Conservation (phyloP, 2,329 filamentous ascomycete genomes). For the Diaporthe aspalathi region DNA sequence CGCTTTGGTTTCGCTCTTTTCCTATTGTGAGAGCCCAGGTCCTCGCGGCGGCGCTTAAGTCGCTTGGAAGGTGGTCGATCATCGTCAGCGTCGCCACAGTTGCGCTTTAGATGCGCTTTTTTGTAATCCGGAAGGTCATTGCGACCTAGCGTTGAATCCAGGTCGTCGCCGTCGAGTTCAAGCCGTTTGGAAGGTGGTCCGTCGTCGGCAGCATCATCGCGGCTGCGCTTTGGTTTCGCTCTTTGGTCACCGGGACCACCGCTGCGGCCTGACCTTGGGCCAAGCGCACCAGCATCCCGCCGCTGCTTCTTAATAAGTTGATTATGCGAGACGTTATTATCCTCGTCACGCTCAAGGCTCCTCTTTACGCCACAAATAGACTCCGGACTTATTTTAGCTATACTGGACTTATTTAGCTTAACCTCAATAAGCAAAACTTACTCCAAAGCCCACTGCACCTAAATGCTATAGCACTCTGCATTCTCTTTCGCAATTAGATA, state of each 20-base stretch:
- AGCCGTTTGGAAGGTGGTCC: no score
- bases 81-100: no score
- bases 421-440: conserved; percentile 46
- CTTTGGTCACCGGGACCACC: conserved; percentile 1
- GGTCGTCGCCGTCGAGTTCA: no score
- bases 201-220: conserved; percentile 2
- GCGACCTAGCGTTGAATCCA: no score
- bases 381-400: background rate
- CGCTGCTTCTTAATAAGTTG: conserved; percentile 13
- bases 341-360: background rate
- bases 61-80: no score
- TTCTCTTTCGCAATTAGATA: no score
- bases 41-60: no score
- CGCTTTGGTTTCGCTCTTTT: no score
- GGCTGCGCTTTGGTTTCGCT: conserved; percentile 14
- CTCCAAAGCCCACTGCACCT: conserved; percentile 45
- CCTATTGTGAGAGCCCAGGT: no score
- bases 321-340: background rate
- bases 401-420: conserved; percentile 40
- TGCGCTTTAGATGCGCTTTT: no score
- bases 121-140: no score
- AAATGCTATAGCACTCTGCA: conserved; percentile 38
- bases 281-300: conserved; percentile 13
- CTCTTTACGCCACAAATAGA: conserved; percentile 14
- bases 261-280: background rate